A percentile compares a stretch with the other conserved stretches of the same genome.
These are phyloP conservation scores for Bipolaris gigantea DNA, from an alignment of 2,329 filamentous ascomycete species.

Conservation along the genomic window DNA sequence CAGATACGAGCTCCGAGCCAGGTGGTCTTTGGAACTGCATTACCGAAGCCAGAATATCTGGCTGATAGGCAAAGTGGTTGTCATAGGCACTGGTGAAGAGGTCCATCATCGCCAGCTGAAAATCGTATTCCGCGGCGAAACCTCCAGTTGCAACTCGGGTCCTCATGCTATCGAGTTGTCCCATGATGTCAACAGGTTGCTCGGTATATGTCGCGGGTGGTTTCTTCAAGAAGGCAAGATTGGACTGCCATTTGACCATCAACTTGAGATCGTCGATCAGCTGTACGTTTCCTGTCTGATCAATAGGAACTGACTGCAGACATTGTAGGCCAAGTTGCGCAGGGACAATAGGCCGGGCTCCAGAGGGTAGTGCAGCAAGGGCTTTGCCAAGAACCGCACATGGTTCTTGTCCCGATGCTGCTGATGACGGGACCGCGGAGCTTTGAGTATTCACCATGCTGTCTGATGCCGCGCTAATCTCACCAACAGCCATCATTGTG, in stretches of 20 bases:
- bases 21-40: constrained; percentile 43
- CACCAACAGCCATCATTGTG: constrained; percentile 17
- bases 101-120: constrained; percentile 42
- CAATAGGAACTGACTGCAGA: constrained; percentile 43
- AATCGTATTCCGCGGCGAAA: constrained; percentile 47
- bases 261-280: constrained; percentile 42
- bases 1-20: constrained; percentile 37
- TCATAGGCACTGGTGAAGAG: constrained; percentile 46
- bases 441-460: constrained; percentile 19
- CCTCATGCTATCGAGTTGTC: constrained; percentile 41
- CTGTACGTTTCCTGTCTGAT: constrained; percentile 35
- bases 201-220: constrained; percentile 44
- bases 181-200: constrained; percentile 44
- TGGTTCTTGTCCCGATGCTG: constrained; percentile 31
- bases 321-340: constrained; percentile 42
- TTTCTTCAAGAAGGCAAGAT: constrained; percentile 45
- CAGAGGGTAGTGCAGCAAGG: constrained; percentile 30
- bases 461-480: constrained; percentile 14
- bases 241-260: constrained; percentile 46
- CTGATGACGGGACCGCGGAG: constrained; percentile 18
- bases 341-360: constrained; percentile 34
- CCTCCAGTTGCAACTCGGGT: constrained; percentile 30
- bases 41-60: constrained; percentile 42
- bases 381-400: constrained; percentile 37
- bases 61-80: constrained; percentile 46